Evolutionary conservation across 2,329 filamentous ascomycete genomes (phyloP).

Genomic region (Claviceps humidiphila): DNA sequence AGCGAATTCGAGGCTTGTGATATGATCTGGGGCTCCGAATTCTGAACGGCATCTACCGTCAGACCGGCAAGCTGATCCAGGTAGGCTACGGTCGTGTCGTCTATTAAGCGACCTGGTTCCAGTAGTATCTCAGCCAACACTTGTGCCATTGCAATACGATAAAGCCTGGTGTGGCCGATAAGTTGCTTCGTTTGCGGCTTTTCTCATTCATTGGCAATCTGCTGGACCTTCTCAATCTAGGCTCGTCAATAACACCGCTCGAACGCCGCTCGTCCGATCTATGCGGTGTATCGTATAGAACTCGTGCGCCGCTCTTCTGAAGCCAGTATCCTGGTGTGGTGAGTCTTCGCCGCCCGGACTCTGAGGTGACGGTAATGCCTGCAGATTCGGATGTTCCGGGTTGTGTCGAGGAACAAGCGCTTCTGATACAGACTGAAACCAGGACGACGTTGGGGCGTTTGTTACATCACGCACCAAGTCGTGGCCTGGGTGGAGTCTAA

Average conservation of each 20-base stretch:
- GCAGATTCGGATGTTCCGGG: too few species aligned
- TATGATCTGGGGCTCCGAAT: conserved; percentile 67
- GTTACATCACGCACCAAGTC: too few species aligned
- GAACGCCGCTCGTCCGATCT: not conserved
- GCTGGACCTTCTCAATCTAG: not conserved
- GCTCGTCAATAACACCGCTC: not conserved
- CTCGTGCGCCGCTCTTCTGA: not conserved
- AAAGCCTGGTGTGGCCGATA: not conserved
- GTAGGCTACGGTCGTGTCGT: conserved; percentile 52
- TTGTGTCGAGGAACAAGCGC: too few species aligned
- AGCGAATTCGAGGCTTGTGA: conserved; percentile 68
- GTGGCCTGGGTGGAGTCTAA: too few species aligned
- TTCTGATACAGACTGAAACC: too few species aligned
- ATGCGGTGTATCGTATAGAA: not conserved
- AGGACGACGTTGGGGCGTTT: too few species aligned
- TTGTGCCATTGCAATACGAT: conserved; percentile 20
- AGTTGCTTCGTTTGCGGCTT: not conserved
- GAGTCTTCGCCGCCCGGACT: too few species aligned
- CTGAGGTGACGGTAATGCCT: too few species aligned
- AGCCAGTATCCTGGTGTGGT: too few species aligned
- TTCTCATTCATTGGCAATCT: not conserved
- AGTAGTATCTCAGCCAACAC: conserved; percentile 21
- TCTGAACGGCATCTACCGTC: conserved; percentile 56
- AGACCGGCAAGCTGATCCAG: conserved; percentile 66
- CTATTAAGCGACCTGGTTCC: conserved; percentile 19